These are phyloP conservation scores for Lentinula lateritia DNA, from an alignment of 768 basidiomycete species.

Conservation along the genomic window DNA sequence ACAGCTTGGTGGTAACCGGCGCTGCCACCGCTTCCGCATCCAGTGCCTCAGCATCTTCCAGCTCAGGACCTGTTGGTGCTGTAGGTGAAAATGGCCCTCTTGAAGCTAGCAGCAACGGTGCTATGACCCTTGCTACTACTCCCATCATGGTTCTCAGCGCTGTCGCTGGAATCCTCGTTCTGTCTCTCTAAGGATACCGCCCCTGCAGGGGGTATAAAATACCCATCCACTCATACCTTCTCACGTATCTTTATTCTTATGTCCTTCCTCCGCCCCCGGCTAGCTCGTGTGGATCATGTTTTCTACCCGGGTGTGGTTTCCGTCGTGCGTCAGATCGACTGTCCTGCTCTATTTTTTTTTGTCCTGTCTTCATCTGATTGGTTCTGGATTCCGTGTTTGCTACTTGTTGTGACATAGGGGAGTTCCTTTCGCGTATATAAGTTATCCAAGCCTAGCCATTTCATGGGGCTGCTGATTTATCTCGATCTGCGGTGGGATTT, in stretches of 20 bases:
- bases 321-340: background rate
- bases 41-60: constrained; percentile 10
- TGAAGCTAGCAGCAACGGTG: constrained; percentile 33
- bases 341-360: background rate
- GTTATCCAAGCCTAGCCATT: background rate
- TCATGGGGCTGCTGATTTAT: constrained; percentile 5
- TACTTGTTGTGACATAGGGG: background rate
- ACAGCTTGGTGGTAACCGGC: constrained; percentile 17
- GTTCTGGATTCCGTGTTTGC: constrained; percentile 2
- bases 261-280: background rate
- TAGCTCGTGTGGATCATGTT: constrained; percentile 1
- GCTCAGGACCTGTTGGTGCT: constrained; percentile 35
- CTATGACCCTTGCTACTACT: constrained; percentile 32
- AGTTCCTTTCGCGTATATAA: background rate
- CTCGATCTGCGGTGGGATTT: constrained; percentile 1
- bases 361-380: background rate
- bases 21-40: constrained; percentile 11
- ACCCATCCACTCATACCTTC: constrained; percentile 1
- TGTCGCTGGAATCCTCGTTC: constrained; percentile 27
- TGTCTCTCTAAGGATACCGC: constrained; percentile 18
- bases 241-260: constrained; percentile 2
- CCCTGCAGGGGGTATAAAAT: background rate
- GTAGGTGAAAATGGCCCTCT: constrained; percentile 22
- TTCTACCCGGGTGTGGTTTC: constrained; percentile 1
- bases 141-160: constrained; percentile 37